Conservation (phyloP, 306 rosid genomes). For the Cucumis melo region DNA sequence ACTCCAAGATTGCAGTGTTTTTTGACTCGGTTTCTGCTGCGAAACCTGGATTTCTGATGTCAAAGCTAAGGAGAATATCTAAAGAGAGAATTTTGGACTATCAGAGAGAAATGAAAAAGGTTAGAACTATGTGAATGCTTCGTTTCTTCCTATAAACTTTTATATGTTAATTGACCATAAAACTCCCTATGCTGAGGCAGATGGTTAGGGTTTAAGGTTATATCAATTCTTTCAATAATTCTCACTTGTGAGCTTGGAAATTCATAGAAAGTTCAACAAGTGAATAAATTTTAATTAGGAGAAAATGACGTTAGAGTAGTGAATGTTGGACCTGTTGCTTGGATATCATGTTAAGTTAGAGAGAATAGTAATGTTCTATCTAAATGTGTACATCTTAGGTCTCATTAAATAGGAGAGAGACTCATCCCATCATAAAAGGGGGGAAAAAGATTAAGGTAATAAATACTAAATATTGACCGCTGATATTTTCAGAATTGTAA, state of each 20-base stretch:
- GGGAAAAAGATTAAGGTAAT: background rate
- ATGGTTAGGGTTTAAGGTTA: background rate
- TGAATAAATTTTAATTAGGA: background rate
- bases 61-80: conserved; percentile 41
- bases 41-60: conserved; percentile 52
- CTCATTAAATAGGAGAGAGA: background rate
- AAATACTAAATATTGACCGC: background rate
- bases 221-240: no score
- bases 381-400: background rate
- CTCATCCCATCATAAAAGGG: background rate
- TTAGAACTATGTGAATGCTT: conserved; percentile 17
- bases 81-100: conserved; percentile 50
- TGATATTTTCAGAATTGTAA: background rate
- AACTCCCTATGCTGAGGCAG: background rate
- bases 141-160: background rate
- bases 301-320: background rate
- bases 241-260: background rate
- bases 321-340: background rate
- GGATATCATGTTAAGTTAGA: background rate
- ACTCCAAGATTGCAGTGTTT: conserved; percentile 69
- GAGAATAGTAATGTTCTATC: background rate
- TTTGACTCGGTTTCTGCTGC: conserved; percentile 53
- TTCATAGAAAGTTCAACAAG: background rate
- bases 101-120: conserved; percentile 76
- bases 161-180: background rate